Evolutionary conservation across 2,329 filamentous ascomycete genomes (phyloP).

Genomic region (Exophiala spinifera): DNA sequence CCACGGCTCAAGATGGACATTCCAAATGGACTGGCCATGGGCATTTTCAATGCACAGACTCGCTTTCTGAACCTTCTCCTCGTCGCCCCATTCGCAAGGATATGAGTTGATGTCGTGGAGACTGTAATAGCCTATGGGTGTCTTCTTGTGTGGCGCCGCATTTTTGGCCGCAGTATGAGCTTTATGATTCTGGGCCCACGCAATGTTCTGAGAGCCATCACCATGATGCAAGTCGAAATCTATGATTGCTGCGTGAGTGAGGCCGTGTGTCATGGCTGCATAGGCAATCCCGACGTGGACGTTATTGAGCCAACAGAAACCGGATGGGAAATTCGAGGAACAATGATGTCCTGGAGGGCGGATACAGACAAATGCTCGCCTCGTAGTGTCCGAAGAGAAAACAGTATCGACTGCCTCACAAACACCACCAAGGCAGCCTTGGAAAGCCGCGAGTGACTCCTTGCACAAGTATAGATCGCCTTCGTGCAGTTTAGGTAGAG

Average conservation of each 20-base stretch:
- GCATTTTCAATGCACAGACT: conserved; percentile 93
- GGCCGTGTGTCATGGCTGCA: conserved; percentile 73
- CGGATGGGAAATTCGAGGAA: conserved; percentile 81
- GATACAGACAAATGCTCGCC: conserved; percentile 84
- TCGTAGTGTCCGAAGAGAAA: conserved; percentile 59
- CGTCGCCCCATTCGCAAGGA: conserved; percentile 90
- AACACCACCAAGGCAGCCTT: conserved; percentile 87
- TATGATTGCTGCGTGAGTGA: conserved; percentile 91
- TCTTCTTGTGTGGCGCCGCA: conserved; percentile 72
- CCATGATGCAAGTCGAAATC: conserved; percentile 92
- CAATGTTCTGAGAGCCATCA: conserved; percentile 90
- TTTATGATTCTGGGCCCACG: conserved; percentile 83
- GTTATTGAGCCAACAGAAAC: conserved; percentile 99
- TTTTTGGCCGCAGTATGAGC: conserved; percentile 64
- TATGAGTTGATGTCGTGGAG: conserved; percentile 98
- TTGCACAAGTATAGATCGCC: conserved; percentile 88
- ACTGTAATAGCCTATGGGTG: conserved; percentile 91
- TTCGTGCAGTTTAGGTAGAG: conserved; percentile 64
- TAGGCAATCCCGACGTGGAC: conserved; percentile 96
- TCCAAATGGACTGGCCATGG: conserved; percentile 93
- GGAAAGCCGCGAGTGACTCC: conserved; percentile 81
- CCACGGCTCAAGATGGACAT: conserved; percentile 89
- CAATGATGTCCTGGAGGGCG: conserved; percentile 95
- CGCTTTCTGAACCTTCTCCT: conserved; percentile 88
- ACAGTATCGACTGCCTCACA: conserved; percentile 89